Base-by-base conservation (phyloP, 2,329 filamentous ascomycete species). In the Akanthomyces lecanii region DNA sequence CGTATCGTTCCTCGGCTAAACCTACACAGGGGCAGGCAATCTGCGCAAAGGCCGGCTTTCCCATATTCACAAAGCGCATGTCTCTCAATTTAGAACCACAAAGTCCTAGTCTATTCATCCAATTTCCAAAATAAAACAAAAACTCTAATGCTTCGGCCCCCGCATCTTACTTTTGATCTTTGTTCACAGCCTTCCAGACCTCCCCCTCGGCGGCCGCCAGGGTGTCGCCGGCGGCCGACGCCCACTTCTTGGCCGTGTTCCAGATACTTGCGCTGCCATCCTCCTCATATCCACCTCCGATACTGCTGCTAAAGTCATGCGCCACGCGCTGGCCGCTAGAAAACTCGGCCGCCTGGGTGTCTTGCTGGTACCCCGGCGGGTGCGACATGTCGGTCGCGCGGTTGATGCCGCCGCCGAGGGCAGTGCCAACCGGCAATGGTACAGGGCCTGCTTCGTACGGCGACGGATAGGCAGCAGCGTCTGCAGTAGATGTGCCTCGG, bases 151-250 rank as follows among this genome's bases (percentile, higher is more conserved):
- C 3, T 11, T 10, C 21, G 6, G 28, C 28, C 28, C 28, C 28
- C 28, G 28, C 28, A 6, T 44, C n/a, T 57, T 63, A 62, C 16
- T 62, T 65, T 69, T 77, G 82, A 54, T 82, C 77, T 74, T 84
- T 85, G 74, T 85, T 87, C 70, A 88, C 84, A 70, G 79, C 81
- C 73, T 81, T 82, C 85, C 85, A 88, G 28, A 88, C 80, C 72
- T 87, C 84, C 57, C 76, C 77, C 76, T 88, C 85, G 16, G 83
- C 84, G 16, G 80, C 82, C 10, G 80, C 82, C 33, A 88, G 73
- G 70, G 80, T 84, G 65, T 81, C 81, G 57, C 85, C 85, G 7
- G 85, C 85, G 40, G 79, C 79, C 64, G 79, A 75, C 52, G 82
- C 83, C 78, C 82, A 81, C 71, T 83, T 85, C 77, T 63, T 63